Percentiles rank a stretch among this genome's conserved stretches.
Evolutionary conservation across 2,329 filamentous ascomycete genomes (phyloP).

Genomic region (Phialophora tarda): DNA sequence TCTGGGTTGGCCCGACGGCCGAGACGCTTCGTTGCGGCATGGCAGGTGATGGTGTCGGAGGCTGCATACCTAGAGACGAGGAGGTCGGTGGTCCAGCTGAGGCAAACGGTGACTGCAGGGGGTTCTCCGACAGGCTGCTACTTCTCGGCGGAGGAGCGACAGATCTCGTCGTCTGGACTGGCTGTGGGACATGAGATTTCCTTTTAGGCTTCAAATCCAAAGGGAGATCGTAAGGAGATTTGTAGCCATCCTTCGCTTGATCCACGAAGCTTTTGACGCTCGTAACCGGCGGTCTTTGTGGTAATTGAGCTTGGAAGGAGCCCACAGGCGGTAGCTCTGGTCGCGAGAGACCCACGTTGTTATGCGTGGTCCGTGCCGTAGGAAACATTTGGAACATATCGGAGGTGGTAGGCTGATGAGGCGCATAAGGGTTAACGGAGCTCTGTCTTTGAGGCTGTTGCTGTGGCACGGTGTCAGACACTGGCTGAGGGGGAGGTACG

Average conservation of each 20-base stretch:
- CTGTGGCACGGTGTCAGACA: conserved; percentile 8
- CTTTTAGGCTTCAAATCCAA: conserved; percentile 77
- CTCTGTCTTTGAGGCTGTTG: conserved; percentile 38
- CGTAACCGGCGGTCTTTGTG: conserved; percentile 48
- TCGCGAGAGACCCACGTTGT: conserved; percentile 32
- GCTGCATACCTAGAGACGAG: conserved; percentile 13
- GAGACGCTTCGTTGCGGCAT: conserved; percentile 31
- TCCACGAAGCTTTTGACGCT: conserved; percentile 76
- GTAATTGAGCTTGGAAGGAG: conserved; percentile 42
- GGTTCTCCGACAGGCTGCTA: conserved; percentile 60
- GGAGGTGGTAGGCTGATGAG: conserved; percentile 57
- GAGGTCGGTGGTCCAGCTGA: conserved; percentile 37
- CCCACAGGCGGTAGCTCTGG: conserved; percentile 27
- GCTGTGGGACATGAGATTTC: conserved; percentile 64
- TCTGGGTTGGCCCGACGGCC: conserved; percentile 19
- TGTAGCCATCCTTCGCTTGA: conserved; percentile 88
- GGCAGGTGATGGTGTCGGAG: conserved; percentile 31
- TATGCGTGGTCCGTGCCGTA: conserved; percentile 33
- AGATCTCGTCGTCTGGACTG: conserved; percentile 51
- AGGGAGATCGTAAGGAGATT: conserved; percentile 92
- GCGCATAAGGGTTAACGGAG: conserved; percentile 55
- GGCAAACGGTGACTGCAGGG: conserved; percentile 45
- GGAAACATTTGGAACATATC: conserved; percentile 50
- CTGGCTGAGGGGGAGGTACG: conserved; percentile 34
- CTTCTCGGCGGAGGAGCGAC: conserved; percentile 62